Conservation (phyloP, 768 basidiomycete genomes). For the Lyophyllum decastes region DNA sequence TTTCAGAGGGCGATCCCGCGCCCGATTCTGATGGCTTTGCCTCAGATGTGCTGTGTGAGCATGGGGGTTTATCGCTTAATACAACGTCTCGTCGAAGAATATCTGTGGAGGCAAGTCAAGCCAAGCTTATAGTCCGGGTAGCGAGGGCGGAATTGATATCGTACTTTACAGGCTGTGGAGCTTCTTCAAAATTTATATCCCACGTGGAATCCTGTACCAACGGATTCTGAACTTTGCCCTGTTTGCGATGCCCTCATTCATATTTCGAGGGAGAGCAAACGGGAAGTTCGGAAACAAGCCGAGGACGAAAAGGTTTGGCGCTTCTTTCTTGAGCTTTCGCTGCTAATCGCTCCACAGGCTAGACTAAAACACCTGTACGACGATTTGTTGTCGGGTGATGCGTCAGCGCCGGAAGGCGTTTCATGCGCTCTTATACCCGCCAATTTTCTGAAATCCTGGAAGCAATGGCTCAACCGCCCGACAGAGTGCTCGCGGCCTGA, state of each 20-base stretch:
- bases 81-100: conserved; percentile 59
- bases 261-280: conserved; percentile 61
- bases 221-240: conserved; percentile 53
- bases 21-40: conserved; percentile 62
- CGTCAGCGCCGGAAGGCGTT: conserved; percentile 45
- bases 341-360: conserved; percentile 42
- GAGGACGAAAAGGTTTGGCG: conserved; percentile 77
- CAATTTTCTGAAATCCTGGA: conserved; percentile 69
- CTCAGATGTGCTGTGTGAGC: conserved; percentile 71
- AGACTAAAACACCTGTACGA: conserved; percentile 66
- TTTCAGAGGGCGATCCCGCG: conserved; percentile 57
- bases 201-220: conserved; percentile 58
- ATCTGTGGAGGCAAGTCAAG: conserved; percentile 50
- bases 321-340: neutral
- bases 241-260: conserved; percentile 62
- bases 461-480: conserved; percentile 65
- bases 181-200: conserved; percentile 64
- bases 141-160: conserved; percentile 8
- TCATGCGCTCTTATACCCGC: conserved; percentile 61
- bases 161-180: conserved; percentile 47
- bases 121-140: neutral
- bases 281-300: conserved; percentile 60
- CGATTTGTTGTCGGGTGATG: conserved; percentile 46
- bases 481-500: conserved; percentile 57
- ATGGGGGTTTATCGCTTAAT: conserved; percentile 61